Conservation (phyloP, 805 yeast species). For the Starmerella stellata region DNA sequence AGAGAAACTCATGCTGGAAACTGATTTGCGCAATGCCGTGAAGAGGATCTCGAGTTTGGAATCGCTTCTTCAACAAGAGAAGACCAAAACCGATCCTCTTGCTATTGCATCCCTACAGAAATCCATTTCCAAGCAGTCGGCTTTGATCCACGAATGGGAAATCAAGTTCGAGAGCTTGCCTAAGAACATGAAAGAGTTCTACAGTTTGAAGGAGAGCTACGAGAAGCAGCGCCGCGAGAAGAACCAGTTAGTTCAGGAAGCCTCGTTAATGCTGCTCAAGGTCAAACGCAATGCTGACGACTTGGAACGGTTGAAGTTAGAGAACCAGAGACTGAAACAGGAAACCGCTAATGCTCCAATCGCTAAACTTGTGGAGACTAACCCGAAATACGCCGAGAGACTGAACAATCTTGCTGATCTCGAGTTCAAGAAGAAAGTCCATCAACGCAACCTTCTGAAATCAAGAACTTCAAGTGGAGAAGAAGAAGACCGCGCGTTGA, state of each 20-base stretch:
- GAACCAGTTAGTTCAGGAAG: constrained; percentile 13
- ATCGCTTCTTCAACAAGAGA: neutral
- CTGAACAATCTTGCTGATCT: constrained; percentile 16
- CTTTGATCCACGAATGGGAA: neutral
- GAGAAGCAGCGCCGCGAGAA: constrained; percentile 18
- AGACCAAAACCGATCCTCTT: neutral
- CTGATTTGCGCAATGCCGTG: neutral
- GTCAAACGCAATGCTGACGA: neutral
- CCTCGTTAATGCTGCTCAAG: constrained; percentile 7
- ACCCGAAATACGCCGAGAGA: constrained; percentile 2
- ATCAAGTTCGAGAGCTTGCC: neutral
- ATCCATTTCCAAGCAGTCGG: neutral
- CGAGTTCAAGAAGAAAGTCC: constrained; percentile 12
- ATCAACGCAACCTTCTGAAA: constrained; percentile 2
- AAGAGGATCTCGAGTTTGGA: neutral
- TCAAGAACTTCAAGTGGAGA: too few relatives aligned
- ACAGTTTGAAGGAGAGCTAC: constrained; percentile 10
- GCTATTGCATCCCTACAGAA: neutral
- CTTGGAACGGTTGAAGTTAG: constrained; percentile 5
- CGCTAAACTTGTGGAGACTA: neutral
- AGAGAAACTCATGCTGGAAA: neutral
- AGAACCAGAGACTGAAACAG: constrained; percentile 3
- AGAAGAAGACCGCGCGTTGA: constrained; percentile 3
- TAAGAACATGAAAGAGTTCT: neutral
- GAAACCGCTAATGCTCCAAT: constrained; percentile 15